A percentile compares a stretch with the other conserved stretches of the same genome.
These are phyloP conservation scores for Curvularia sp. DNA, from an alignment of 2,329 filamentous ascomycete genomes.

Conservation along the genomic window DNA sequence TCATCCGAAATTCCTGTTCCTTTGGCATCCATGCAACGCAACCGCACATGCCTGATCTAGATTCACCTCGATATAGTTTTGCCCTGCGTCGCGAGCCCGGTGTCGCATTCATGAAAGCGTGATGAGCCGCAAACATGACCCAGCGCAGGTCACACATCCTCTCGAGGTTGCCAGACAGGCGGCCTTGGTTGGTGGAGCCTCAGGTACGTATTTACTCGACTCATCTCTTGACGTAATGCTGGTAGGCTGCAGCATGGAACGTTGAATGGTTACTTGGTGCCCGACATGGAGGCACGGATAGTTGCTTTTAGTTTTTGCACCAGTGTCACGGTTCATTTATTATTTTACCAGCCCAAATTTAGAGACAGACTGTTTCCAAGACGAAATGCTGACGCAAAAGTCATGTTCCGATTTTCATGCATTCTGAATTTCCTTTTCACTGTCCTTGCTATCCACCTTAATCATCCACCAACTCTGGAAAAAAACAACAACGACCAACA, in stretches of 20 bases:
- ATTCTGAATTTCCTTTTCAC: neutral
- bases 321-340: neutral
- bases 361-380: neutral
- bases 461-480: too few species aligned
- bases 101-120: constrained; percentile 28
- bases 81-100: constrained; percentile 3
- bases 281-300: neutral
- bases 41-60: constrained; percentile 15
- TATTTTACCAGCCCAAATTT: neutral
- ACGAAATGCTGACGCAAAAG: neutral
- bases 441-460: neutral
- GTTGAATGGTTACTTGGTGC: neutral
- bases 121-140: constrained; percentile 35
- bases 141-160: constrained; percentile 36
- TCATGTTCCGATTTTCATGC: neutral
- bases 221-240: constrained; percentile 6
- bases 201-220: constrained; percentile 34
- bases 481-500: neutral
- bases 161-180: constrained; percentile 37
- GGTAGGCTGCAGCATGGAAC: neutral
- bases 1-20: constrained; percentile 14
- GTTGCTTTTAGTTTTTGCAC: neutral
- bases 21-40: constrained; percentile 17
- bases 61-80: constrained; percentile 2
- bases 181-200: constrained; percentile 35